Conservation (phyloP, 495 filamentous ascomycete species). For the Podospora fimiseda region DNA sequence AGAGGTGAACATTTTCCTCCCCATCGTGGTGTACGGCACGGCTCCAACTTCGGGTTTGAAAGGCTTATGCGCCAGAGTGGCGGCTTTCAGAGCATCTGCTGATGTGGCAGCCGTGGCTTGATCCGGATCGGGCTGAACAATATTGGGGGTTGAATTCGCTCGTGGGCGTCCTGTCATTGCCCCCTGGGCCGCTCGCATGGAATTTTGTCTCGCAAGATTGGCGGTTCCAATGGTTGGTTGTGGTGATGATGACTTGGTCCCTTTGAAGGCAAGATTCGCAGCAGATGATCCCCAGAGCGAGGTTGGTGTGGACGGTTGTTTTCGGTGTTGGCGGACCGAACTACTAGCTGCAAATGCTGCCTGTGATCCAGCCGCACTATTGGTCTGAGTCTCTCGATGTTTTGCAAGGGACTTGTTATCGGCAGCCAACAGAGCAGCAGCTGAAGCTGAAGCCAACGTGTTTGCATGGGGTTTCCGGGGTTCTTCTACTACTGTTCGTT, state of each 20-base stretch:
- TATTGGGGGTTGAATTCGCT: constrained; percentile 57
- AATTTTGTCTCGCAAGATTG: constrained; percentile 41
- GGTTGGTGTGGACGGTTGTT: constrained; percentile 28
- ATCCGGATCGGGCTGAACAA: constrained; percentile 47
- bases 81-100: constrained; percentile 61
- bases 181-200: constrained; percentile 65
- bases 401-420: constrained; percentile 55
- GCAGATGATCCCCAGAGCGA: constrained; percentile 52
- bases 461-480: constrained; percentile 48
- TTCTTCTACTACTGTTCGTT: constrained; percentile 56
- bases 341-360: constrained; percentile 68
- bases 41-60: constrained; percentile 30
- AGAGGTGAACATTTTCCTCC: constrained; percentile 66
- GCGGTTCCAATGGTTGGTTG: constrained; percentile 5
- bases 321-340: constrained; percentile 50
- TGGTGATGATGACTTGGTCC: constrained; percentile 13
- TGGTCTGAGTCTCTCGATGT: constrained; percentile 40
- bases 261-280: constrained; percentile 49
- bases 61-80: constrained; percentile 50
- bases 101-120: constrained; percentile 52
- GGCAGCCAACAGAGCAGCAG: constrained; percentile 61
- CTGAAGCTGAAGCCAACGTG: constrained; percentile 54
- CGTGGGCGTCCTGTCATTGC: constrained; percentile 62
- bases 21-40: constrained; percentile 42
- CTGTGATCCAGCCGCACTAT: constrained; percentile 58